Base-by-base conservation (phyloP, 192 early-diverging fungal species). In the Nowakowskiella sp. region DNA sequence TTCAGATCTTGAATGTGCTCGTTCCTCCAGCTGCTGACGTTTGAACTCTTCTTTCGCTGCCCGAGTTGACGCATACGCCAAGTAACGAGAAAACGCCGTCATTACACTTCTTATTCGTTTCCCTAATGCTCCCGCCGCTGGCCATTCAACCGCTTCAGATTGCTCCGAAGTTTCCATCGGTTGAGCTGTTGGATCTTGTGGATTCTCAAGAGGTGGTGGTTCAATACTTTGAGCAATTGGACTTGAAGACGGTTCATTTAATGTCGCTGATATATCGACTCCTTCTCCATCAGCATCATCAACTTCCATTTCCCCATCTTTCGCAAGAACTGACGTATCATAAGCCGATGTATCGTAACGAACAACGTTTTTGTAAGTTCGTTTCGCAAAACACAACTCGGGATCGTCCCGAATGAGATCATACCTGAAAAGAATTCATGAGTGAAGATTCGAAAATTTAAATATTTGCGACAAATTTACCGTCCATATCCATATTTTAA, bases 401-500 rank as follows among this genome's bases (percentile, higher is more conserved):
- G 68, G 71, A 48, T 81, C 77, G 45, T 51, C 53, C 21, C 73
- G 55, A 31, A 75, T 72, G 27, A 49, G 72, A 6, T 74, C 67
- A 43, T 71, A 71, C 16, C 54, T 70, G 34, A 49, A 31, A 19
- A 62, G 22, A 59, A 19, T 57, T 39, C 13, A 26, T 5, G 16
- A 16, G 16, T 13, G 9, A 9, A 60, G 16, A n/a, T 30, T 23
- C 22, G 16, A 54, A n/a, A 24, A 29, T 16, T 51, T 34, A 22
- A 24, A 62, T 10, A 22, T 16, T 60, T 5, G 27, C 45, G 25
- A 3, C 24, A 53, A 0, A 59, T 39, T 27, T 76, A 76, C 62
- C 74, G 71, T 47, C 65, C 77, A 57, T 91, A 91, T n/a, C 89
- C 89, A 54, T 89, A 71, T 53, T 82, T 83, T 54, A 73, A 74